Percentiles rank a stretch among this genome's conserved stretches.
phyloP scores from a whole-genome alignment of 2,329 filamentous ascomycete genomes.

The Alternaria atra region DNA sequence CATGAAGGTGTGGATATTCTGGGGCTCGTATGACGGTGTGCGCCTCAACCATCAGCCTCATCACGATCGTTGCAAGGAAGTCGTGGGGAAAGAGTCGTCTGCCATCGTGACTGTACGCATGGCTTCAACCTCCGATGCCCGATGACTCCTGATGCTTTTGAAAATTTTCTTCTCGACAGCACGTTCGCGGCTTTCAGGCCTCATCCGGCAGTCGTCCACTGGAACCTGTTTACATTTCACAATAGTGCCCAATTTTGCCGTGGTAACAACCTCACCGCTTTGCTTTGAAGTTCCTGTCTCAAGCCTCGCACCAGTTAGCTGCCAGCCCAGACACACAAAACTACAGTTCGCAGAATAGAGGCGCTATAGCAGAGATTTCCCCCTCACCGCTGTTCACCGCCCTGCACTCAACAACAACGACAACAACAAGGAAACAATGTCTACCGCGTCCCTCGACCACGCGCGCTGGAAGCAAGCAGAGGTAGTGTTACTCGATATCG shows the following conservation, averaged over 20 bases:
- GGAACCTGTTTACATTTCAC: slow-evolving; percentile 4
- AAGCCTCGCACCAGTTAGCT: slow-evolving; percentile 40
- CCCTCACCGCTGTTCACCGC: slow-evolving; percentile 48
- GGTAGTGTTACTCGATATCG: slow-evolving; percentile 67
- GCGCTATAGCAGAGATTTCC: slow-evolving; percentile 35
- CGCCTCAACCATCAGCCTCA: slow-evolving; percentile 15
- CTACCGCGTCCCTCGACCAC: slow-evolving; percentile 36
- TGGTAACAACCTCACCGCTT: slow-evolving; percentile 36
- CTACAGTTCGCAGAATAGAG: slow-evolving; percentile 12
- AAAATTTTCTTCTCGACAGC: slow-evolving; percentile 34
- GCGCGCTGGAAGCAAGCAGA: slow-evolving; percentile 51
- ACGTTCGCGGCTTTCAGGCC: slow-evolving; percentile 27
- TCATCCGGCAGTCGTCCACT: slow-evolving; percentile 28
- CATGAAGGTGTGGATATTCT: slow-evolving; percentile 11
- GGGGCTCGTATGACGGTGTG: background rate
- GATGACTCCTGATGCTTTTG: slow-evolving; percentile 9
- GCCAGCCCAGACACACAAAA: slow-evolving; percentile 34
- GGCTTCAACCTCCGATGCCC: slow-evolving; percentile 3
- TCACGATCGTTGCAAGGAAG: slow-evolving; percentile 21
- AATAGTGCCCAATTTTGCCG: slow-evolving; percentile 19
- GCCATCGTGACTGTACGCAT: background rate
- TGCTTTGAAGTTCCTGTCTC: slow-evolving; percentile 34
- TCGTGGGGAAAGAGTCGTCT: background rate
- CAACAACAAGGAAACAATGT: slow-evolving; percentile 30
- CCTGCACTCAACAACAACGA: slow-evolving; percentile 29